Conservation (phyloP, 2,329 filamentous ascomycete species). For the Colletotrichum tabaci region DNA sequence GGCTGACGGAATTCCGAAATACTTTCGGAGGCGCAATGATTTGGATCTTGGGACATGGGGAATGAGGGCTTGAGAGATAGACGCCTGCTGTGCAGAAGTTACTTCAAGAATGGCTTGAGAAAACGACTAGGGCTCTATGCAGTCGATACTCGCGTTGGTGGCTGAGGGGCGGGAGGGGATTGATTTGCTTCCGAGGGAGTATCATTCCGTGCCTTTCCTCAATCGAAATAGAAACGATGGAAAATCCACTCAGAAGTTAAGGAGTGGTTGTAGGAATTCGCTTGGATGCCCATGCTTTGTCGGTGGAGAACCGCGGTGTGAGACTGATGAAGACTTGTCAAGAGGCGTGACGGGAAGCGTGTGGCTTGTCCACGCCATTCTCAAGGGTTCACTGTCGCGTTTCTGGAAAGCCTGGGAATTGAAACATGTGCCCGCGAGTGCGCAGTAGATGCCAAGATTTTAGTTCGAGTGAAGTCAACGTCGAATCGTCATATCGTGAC, state of each 20-base stretch:
- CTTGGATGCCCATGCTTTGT: background rate
- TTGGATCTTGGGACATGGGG: background rate
- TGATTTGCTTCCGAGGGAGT: too few species aligned
- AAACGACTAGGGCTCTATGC: background rate
- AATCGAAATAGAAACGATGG: too few species aligned
- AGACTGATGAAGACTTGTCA: background rate
- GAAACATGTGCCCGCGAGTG: background rate
- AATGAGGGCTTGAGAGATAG: background rate
- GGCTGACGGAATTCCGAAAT: background rate
- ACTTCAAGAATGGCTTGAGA: background rate
- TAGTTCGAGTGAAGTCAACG: background rate
- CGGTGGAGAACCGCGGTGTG: background rate
- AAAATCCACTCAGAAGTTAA: too few species aligned
- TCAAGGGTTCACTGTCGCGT: too few species aligned
- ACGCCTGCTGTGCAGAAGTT: background rate
- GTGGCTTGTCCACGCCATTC: background rate
- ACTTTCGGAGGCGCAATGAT: background rate
- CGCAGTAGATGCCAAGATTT: background rate
- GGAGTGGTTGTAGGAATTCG: too few species aligned
- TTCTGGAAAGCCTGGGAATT: too few species aligned
- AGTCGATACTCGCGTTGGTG: background rate
- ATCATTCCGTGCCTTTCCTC: too few species aligned
- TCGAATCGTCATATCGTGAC: background rate
- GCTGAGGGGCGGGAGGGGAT: background rate
- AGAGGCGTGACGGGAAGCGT: background rate